Conservation (phyloP, 2,329 filamentous ascomycete genomes). For the Fusarium vanettenii region DNA sequence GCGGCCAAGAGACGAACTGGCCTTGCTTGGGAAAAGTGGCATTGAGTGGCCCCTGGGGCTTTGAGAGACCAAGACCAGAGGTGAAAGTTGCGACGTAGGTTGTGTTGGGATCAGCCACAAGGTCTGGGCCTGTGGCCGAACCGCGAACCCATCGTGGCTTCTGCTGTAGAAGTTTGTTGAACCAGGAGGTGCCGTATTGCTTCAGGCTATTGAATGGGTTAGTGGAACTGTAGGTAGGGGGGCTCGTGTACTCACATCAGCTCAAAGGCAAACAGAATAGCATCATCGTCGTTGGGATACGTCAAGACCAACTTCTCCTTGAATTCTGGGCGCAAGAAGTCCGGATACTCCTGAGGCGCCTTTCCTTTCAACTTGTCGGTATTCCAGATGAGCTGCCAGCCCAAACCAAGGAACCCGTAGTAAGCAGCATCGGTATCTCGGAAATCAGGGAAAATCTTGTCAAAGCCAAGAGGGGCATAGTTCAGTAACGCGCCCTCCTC, state of each 20-base stretch:
- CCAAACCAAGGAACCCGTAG: conserved; percentile 42
- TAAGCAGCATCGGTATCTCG: conserved; percentile 52
- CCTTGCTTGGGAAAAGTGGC: conserved; percentile 49
- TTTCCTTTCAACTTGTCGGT: not conserved
- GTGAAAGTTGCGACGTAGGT: conserved; percentile 49
- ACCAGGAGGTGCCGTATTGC: conserved; percentile 54
- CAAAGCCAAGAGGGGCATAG: conserved; percentile 58
- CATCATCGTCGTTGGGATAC: conserved; percentile 68
- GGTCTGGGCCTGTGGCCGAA: conserved; percentile 53
- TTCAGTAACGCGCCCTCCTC: conserved; percentile 55
- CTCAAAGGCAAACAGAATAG: conserved; percentile 61
- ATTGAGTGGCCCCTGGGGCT: conserved; percentile 29
- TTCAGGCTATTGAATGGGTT: conserved; percentile 39
- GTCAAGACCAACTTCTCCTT: conserved; percentile 65
- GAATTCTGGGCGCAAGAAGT: conserved; percentile 59
- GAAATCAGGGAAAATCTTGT: conserved; percentile 51
- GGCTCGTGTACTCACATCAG: conserved; percentile 51
- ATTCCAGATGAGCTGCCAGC: conserved; percentile 50
- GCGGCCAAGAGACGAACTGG: conserved; percentile 58
- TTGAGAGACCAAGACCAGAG: conserved; percentile 22
- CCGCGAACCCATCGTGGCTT: conserved; percentile 66
- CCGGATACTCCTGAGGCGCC: conserved; percentile 46
- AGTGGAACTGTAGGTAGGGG: not conserved
- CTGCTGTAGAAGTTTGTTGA: conserved; percentile 58
- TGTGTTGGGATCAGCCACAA: conserved; percentile 45